These are phyloP conservation scores for Soucietia sequanensis DNA, from an alignment of 805 yeast species.

Conservation along the genomic window DNA sequence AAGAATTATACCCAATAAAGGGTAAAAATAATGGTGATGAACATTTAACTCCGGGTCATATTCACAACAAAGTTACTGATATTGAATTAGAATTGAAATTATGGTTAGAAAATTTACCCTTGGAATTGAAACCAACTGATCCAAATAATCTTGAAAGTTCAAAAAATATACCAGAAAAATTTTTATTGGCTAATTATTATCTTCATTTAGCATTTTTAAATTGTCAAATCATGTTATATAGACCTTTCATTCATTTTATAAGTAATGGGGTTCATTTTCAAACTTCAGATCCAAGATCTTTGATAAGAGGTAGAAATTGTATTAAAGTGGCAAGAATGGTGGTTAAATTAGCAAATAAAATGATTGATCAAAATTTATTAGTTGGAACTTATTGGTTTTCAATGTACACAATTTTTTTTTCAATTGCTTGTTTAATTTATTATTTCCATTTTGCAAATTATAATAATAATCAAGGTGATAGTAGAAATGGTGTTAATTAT, in stretches of 20 bases:
- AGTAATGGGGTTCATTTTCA: conserved; percentile 48
- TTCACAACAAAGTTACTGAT: conserved; percentile 49
- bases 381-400: conserved; percentile 92
- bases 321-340: conserved; percentile 81
- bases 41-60: conserved; percentile 29
- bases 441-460: conserved; percentile 60
- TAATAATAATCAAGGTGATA: conserved; percentile 18
- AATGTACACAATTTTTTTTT: conserved; percentile 82
- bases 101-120: conserved; percentile 73
- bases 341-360: conserved; percentile 74
- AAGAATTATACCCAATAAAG: conserved; percentile 72
- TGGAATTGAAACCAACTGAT: conserved; percentile 69
- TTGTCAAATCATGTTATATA: conserved; percentile 75
- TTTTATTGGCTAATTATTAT: conserved; percentile 71
- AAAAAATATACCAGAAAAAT: conserved; percentile 46
- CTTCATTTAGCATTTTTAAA: conserved; percentile 71
- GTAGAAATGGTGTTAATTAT: conserved; percentile 33
- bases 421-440: conserved; percentile 82
- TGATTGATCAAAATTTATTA: conserved; percentile 68
- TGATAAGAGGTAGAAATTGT: conserved; percentile 77
- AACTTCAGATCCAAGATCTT: conserved; percentile 54
- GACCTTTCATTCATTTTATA: conserved; percentile 86
- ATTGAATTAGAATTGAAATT: conserved; percentile 66
- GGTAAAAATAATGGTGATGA: conserved; percentile 21
- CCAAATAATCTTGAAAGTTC: conserved; percentile 36